Percentiles rank a stretch among this genome's conserved stretches.
Conservation (phyloP, 306 rosid species). For the Quillaja saponaria region DNA sequence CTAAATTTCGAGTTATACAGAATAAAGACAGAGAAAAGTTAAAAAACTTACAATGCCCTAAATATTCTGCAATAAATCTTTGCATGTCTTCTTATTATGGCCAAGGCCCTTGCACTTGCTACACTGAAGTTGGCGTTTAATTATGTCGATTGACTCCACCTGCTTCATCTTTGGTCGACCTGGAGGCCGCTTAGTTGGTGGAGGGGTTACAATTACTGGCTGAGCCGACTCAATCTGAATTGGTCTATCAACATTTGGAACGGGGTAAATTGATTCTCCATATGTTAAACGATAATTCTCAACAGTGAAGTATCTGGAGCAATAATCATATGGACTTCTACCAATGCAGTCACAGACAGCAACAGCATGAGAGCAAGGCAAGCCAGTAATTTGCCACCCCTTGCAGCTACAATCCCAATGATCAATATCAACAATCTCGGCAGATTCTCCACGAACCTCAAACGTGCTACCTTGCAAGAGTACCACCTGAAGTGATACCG, state of each 20-base stretch:
- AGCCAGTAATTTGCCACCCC: slow-evolving; percentile 82
- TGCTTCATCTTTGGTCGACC: slow-evolving; percentile 91
- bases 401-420: slow-evolving; percentile 89
- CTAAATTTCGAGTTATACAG: slow-evolving; percentile 6
- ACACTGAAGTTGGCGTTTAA: slow-evolving; percentile 93
- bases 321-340: slow-evolving; percentile 74
- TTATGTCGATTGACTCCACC: slow-evolving; percentile 61
- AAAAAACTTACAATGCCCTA: slow-evolving; percentile 41
- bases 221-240: slow-evolving; percentile 37
- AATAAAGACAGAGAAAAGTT: not conserved
- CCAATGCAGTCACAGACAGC: slow-evolving; percentile 69
- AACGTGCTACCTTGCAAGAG: slow-evolving; percentile 55
- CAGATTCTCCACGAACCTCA: slow-evolving; percentile 86
- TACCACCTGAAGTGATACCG: slow-evolving; percentile 65
- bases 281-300: slow-evolving; percentile 67
- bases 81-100: slow-evolving; percentile 95
- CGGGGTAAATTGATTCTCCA: slow-evolving; percentile 76
- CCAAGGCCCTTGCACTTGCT: slow-evolving; percentile 97
- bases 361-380: slow-evolving; percentile 93
- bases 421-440: slow-evolving; percentile 73
- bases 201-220: slow-evolving; percentile 69
- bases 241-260: slow-evolving; percentile 76
- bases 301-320: slow-evolving; percentile 72
- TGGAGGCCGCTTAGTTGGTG: slow-evolving; percentile 91
- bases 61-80: slow-evolving; percentile 36